Evolutionary conservation across 306 rosid genomes (phyloP), one percentile per base, ranked within the genome.

Genomic region (Cyamopsis tetragonoloba): DNA sequence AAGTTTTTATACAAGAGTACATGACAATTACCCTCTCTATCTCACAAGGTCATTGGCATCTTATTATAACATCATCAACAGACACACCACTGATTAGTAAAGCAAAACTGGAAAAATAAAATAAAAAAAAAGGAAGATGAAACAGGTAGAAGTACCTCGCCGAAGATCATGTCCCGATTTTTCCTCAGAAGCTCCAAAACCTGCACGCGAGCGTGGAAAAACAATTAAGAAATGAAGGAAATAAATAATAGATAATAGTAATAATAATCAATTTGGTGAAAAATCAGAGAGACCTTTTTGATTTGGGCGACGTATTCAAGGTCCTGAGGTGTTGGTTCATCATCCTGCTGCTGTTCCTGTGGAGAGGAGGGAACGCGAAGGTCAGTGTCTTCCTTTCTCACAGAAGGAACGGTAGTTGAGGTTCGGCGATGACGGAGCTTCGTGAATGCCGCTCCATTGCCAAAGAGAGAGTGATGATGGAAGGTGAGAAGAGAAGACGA

Each of bases 101-200:
- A 37, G 8, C n/a, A 66, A 66, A 51, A 49, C 13, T 35, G 22
- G 6, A 44, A 51, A 26, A 12, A 4, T 4, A 4, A n/a, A 31
- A 31, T 13, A 27, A 8, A 2, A 58, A 11, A 1, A 12, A 2
- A n/a, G n/a, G n/a, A n/a, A n/a, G n/a, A n/a, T n/a, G n/a, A n/a
- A n/a, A n/a, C n/a, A n/a, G n/a, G n/a, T 2, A 47, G 18, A 11
- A 30, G 27, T 14, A 89, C 98, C 98, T 93, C 98, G 1, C 85
- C 84, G 32, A 93, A 93, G 50, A 89, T 30, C 98, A 93, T 89
- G 79, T 93, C 97, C 81, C 98, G 77, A 74, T 89, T 93, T 67
- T 80, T 89, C 68, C 42, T 74, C 27, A 93, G 97, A 74, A 88
- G 98, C 81, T 83, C 88, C 84, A 93, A 73, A 62, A 86, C 93